Conservation (phyloP, 179 eudicot species). For the Vitellaria paradoxa region DNA sequence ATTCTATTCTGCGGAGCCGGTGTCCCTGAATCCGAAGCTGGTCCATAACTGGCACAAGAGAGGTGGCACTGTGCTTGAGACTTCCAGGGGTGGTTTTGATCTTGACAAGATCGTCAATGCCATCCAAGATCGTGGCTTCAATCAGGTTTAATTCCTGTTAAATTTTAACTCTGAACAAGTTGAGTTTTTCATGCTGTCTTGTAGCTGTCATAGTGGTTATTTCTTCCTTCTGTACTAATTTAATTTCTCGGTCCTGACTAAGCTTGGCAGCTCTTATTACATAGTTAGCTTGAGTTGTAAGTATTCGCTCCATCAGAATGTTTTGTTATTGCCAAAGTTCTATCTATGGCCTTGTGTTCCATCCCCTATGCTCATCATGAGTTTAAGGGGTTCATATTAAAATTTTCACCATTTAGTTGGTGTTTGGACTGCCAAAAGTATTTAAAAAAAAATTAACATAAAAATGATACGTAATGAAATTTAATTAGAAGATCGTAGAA, state of each 20-base stretch:
- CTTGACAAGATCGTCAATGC: constrained; percentile 52
- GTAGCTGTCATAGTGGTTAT: too few species aligned
- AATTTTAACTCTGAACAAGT: too few species aligned
- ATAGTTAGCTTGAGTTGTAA: too few species aligned
- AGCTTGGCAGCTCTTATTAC: too few species aligned
- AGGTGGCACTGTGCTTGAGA: constrained; percentile 71
- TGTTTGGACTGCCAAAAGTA: too few species aligned
- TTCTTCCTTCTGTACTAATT: too few species aligned
- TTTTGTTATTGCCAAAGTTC: neutral
- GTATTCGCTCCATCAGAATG: neutral
- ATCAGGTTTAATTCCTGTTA: constrained; percentile 40
- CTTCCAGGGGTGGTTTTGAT: constrained; percentile 82
- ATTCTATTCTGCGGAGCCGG: constrained; percentile 48
- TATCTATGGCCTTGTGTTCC: neutral
- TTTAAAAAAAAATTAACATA: too few species aligned
- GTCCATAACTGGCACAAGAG: constrained; percentile 68
- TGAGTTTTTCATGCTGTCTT: too few species aligned
- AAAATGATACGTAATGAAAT: too few species aligned
- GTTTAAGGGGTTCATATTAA: neutral
- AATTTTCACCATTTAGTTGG: neutral
- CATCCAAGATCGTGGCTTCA: constrained; percentile 52
- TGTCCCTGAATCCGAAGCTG: constrained; percentile 47
- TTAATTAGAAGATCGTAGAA: too few species aligned
- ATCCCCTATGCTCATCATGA: neutral
- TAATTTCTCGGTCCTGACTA: too few species aligned